Conservation (phyloP, 495 filamentous ascomycete genomes). For the Penicillium verhagenii region DNA sequence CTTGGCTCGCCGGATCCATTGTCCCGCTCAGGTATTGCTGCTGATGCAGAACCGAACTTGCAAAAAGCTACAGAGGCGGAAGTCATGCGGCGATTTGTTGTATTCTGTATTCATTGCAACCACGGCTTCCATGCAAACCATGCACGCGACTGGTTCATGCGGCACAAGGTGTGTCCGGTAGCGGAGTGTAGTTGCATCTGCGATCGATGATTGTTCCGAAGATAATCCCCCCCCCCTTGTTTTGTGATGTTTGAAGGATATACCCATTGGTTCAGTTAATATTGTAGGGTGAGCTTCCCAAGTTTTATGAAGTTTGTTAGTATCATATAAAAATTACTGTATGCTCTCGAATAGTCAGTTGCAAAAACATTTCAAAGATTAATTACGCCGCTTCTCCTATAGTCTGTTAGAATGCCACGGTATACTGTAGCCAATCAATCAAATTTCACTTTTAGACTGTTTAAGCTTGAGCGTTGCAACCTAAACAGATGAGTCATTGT, state of each 20-base stretch:
- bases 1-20: slow-evolving; percentile 77
- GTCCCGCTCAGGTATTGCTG: slow-evolving; percentile 52
- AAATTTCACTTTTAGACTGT: no score
- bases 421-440: no score
- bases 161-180: slow-evolving; percentile 80
- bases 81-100: slow-evolving; percentile 55
- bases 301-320: no score
- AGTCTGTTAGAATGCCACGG: no score
- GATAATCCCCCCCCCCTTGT: neutral
- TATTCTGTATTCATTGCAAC: slow-evolving; percentile 84
- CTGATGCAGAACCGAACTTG: slow-evolving; percentile 41
- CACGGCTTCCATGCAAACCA: slow-evolving; percentile 91
- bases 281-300: no score
- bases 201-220: slow-evolving; percentile 32
- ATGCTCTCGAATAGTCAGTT: no score
- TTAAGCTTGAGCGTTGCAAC: no score
- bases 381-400: no score
- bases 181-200: slow-evolving; percentile 88
- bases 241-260: slow-evolving; percentile 9
- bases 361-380: no score
- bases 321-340: no score
- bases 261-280: slow-evolving; percentile 15
- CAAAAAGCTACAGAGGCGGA: slow-evolving; percentile 33
- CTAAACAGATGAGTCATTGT: neutral
- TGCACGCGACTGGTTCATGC: slow-evolving; percentile 81